Evolutionary conservation across 169 alveolate genomes (phyloP).

Genomic region (Amoebophrya sp.): DNA sequence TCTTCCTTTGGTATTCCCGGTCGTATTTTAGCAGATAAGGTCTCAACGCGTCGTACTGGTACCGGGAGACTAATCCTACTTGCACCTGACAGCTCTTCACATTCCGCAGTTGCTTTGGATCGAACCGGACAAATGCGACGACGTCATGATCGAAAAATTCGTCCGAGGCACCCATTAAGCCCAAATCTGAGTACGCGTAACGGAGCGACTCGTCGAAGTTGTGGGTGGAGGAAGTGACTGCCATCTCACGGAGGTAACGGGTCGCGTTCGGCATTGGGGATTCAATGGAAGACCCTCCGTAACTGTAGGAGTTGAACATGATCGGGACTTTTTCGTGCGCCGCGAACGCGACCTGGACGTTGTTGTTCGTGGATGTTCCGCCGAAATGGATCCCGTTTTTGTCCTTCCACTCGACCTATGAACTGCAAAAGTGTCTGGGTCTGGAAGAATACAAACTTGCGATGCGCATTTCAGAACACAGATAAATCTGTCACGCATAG

Average conservation of each 20-base stretch:
- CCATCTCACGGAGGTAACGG: background rate
- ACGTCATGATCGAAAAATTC: background rate
- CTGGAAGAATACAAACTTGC: too few relatives aligned
- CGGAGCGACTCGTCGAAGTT: conserved; percentile 19
- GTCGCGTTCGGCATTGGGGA: conserved; percentile 11
- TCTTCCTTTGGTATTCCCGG: background rate
- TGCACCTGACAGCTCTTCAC: background rate
- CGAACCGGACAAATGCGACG: background rate
- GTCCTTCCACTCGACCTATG: conserved; percentile 22
- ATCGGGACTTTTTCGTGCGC: conserved; percentile 16
- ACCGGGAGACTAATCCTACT: background rate
- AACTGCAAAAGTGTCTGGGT: too few relatives aligned
- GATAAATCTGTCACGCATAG: too few relatives aligned
- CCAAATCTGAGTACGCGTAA: background rate
- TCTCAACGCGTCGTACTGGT: conserved; percentile 9
- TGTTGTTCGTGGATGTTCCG: background rate
- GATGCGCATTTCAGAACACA: too few relatives aligned
- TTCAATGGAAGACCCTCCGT: background rate
- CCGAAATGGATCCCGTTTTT: background rate
- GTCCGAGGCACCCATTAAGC: background rate
- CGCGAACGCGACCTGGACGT: background rate
- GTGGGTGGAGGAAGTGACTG: background rate
- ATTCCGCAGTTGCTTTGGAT: background rate
- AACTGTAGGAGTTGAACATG: background rate
- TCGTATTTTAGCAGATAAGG: background rate